Percentiles rank a stretch among this genome's conserved stretches.
Evolutionary conservation across 2,329 filamentous ascomycete species (phyloP).

Genomic region (Sporothrix curviconia): DNA sequence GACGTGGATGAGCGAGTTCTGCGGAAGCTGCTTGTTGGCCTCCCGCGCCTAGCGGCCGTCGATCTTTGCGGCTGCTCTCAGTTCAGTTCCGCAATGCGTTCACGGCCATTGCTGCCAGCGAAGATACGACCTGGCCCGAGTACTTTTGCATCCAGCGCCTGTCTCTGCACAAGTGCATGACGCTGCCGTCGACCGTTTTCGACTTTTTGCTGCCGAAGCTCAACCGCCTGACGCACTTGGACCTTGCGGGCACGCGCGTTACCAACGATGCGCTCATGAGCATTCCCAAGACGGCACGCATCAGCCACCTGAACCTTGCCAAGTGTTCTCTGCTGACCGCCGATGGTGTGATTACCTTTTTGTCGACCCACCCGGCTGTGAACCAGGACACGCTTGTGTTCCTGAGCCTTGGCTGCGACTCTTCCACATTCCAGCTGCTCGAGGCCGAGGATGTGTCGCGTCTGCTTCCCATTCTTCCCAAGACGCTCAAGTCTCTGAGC

Average conservation of each 20-base stretch:
- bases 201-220: conserved; percentile 67
- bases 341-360: conserved; percentile 60
- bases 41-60: conserved; percentile 58
- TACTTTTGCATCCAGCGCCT: conserved; percentile 57
- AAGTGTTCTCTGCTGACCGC: conserved; percentile 67
- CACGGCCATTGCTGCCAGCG: conserved; percentile 39
- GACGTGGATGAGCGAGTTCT: conserved; percentile 65
- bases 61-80: conserved; percentile 73
- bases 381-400: conserved; percentile 54
- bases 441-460: conserved; percentile 57
- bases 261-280: conserved; percentile 63
- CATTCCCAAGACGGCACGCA: conserved; percentile 62
- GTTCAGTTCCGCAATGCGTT: conserved; percentile 61
- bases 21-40: conserved; percentile 60
- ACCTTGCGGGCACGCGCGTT: conserved; percentile 71
- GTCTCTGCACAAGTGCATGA: conserved; percentile 73
- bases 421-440: conserved; percentile 64
- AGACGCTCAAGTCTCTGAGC: conserved; percentile 64
- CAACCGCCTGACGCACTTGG: conserved; percentile 63
- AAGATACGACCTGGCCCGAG: conserved; percentile 41
- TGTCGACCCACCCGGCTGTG: conserved; percentile 64
- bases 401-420: conserved; percentile 67
- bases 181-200: conserved; percentile 60
- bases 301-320: conserved; percentile 72
- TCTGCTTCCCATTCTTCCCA: conserved; percentile 60